These are phyloP conservation scores for Neotropicomus parvogracilis DNA, from an alignment of 1,284 basidiomycete genomes.

Conservation along the genomic window DNA sequence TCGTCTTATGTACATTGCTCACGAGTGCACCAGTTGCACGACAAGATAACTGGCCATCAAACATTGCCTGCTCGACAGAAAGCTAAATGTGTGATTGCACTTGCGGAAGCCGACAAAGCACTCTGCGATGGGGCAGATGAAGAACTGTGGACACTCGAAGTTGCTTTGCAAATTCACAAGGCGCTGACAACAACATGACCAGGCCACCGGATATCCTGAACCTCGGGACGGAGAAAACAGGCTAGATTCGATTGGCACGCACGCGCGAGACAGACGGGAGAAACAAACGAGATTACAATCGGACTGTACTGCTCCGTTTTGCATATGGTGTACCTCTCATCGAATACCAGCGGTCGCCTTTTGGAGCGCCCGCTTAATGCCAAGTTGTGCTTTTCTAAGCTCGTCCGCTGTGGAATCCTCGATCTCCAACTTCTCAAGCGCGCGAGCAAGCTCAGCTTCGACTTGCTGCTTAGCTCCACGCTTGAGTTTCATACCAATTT, in stretches of 20 bases:
- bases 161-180: slow-evolving; percentile 76
- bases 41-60: slow-evolving; percentile 81
- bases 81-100: slow-evolving; percentile 75
- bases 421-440: slow-evolving; percentile 94
- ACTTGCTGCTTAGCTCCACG: slow-evolving; percentile 90
- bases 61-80: slow-evolving; percentile 81
- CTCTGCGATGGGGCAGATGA: slow-evolving; percentile 98
- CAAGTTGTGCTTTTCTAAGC: slow-evolving; percentile 88
- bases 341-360: slow-evolving; percentile 88
- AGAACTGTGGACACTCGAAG: slow-evolving; percentile 90
- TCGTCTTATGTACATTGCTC: slow-evolving; percentile 4
- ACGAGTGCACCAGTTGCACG: slow-evolving; percentile 69
- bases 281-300: slow-evolving; percentile 12
- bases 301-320: slow-evolving; percentile 19
- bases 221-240: slow-evolving; percentile 1
- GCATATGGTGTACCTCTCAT: slow-evolving; percentile 38
- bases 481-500: slow-evolving; percentile 96
- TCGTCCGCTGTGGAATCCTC: slow-evolving; percentile 91
- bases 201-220: not conserved
- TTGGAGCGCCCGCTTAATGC: slow-evolving; percentile 92
- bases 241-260: slow-evolving; percentile 16
- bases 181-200: slow-evolving; percentile 39
- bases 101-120: slow-evolving; percentile 96
- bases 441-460: slow-evolving; percentile 93
- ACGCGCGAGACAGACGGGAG: slow-evolving; percentile 6